A percentile compares a stretch with the other conserved stretches of the same genome.
Conservation (phyloP, 345 rosid species). For the Bruguiera parviflora region DNA sequence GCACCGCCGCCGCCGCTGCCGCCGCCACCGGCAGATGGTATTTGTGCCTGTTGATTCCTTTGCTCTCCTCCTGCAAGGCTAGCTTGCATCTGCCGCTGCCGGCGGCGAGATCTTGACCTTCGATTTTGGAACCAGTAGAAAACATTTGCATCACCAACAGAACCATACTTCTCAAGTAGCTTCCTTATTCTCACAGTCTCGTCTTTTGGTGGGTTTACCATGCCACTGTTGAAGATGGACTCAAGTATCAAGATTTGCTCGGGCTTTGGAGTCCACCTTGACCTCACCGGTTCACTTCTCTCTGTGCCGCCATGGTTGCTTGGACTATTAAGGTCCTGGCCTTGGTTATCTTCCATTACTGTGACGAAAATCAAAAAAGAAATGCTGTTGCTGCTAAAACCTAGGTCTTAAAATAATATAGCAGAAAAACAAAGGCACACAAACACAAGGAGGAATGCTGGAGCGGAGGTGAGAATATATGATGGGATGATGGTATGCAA, state of each 20-base stretch:
- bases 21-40: constrained; percentile 16
- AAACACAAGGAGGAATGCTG: constrained; percentile 30
- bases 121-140: constrained; percentile 99
- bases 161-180: constrained; percentile 84
- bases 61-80: constrained; percentile 46
- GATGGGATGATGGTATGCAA: constrained; percentile 36
- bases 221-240: constrained; percentile 96
- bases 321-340: constrained; percentile 44
- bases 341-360: constrained; percentile 65
- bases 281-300: constrained; percentile 73
- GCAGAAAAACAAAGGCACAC: constrained; percentile 22
- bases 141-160: constrained; percentile 96
- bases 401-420: constrained; percentile 27
- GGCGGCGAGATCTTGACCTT: constrained; percentile 92
- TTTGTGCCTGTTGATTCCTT: constrained; percentile 19
- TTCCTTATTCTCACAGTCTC: constrained; percentile 90
- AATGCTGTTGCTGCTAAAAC: constrained; percentile 34
- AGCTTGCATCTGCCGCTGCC: constrained; percentile 88
- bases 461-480: constrained; percentile 27
- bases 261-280: constrained; percentile 98
- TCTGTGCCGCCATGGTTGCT: constrained; percentile 32
- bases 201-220: constrained; percentile 96
- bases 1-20: constrained; percentile 12
- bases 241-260: constrained; percentile 98
- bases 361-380: constrained; percentile 11